Percentiles rank a stretch among this genome's conserved stretches.
These are phyloP conservation scores for Scedosporium boydii DNA, from an alignment of 2,329 filamentous ascomycete genomes.

Conservation along the genomic window DNA sequence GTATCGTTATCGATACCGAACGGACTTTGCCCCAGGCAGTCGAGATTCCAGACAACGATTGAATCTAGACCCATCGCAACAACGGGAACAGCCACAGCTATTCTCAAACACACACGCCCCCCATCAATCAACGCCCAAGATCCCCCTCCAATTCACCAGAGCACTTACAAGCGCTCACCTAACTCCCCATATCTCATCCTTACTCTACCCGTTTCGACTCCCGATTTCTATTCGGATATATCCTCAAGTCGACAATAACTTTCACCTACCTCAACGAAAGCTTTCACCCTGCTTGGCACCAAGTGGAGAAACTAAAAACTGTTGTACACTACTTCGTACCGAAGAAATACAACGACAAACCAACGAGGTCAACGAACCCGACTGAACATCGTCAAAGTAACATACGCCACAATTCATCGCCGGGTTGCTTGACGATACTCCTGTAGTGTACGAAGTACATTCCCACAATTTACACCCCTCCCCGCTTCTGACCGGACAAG, in stretches of 20 bases:
- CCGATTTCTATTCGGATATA: too few relatives aligned
- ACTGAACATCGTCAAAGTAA: neutral
- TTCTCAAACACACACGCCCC: too few relatives aligned
- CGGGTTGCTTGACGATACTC: too few relatives aligned
- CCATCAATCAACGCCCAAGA: too few relatives aligned
- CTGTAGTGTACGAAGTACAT: too few relatives aligned
- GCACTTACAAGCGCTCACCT: neutral
- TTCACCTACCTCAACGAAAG: neutral
- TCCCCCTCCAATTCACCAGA: neutral
- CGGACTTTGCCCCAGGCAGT: too few relatives aligned
- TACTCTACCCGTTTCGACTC: too few relatives aligned
- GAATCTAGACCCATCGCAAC: neutral
- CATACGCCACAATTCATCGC: neutral
- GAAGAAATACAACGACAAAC: too few relatives aligned
- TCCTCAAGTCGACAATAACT: too few relatives aligned
- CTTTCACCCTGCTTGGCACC: neutral
- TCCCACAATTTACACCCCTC: neutral
- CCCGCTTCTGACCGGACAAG: constrained; percentile 1
- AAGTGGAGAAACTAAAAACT: neutral
- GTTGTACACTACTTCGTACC: too few relatives aligned
- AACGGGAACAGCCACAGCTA: neutral
- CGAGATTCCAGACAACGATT: neutral
- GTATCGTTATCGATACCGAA: too few relatives aligned
- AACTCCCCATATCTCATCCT: neutral
- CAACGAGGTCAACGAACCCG: too few relatives aligned